Evolutionary conservation across 2,329 filamentous ascomycete species (phyloP), one percentile per base, ranked within the genome.

Genomic region (Apiospora phragmitis): DNA sequence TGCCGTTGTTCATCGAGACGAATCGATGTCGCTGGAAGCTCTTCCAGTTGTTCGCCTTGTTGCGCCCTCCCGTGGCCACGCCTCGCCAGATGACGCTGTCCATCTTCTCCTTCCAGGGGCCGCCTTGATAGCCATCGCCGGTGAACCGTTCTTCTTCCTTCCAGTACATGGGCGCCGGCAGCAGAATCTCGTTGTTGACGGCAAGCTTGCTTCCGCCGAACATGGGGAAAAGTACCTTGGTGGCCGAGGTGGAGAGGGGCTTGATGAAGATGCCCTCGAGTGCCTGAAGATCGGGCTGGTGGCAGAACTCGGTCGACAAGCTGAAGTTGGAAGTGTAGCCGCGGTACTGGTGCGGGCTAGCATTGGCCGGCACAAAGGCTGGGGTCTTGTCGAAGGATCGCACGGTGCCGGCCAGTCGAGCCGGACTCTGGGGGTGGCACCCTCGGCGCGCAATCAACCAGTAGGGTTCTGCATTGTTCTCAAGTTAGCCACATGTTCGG

Each of bases 21-120:
- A 94, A 93, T 1, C 93, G 90, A 77, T 94, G 92, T 4, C 92
- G 89, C 73, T 94, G 92, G 76, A 94, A 94, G 0, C 89, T 87
- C 14, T 84, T 87, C 92, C 92, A 94, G 75, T 90, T 94, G 38
- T 85, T 75, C 78, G 84, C 76, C 74, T 84, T 81, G 74, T 92
- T 90, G 49, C 81, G 81, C 1, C 91, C 91, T 2, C 91, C 91
- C 1, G 90, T 91, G 1, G 90, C 90, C 11, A 92, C 89, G 43
- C 91, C 91, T 42, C 91, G 88, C 91, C 91, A 93, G 67, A 92
- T 81, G 45, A 87, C 84, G 2, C 78, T 79, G 73, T 86, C 80
- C 0, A 77, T 70, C 80, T 93, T 93, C n/a, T 84, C 77, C 7
- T 82, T 77, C 91, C 91, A 92, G 4, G 83, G 76, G 0, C 84